Base-by-base conservation (phyloP, 345 rosid genomes). In the Aethionema arabicum region DNA sequence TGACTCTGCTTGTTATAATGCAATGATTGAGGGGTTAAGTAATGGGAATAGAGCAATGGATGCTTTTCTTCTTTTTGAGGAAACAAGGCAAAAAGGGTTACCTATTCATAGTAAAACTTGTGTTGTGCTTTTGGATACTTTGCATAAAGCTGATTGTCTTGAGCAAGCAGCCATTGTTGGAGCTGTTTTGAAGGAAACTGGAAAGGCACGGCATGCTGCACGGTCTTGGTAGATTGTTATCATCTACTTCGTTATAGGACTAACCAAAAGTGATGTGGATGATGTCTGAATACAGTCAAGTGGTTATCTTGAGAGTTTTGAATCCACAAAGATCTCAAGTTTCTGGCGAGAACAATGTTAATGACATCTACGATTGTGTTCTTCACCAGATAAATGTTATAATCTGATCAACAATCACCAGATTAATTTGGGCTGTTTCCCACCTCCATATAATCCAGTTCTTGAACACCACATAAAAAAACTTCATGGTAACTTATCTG, bases 81-180 rank as follows among this genome's bases (percentile, higher is more conserved):
- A 93, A 74, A 78, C 90, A 43, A 84, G 96, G 49, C 27, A 60
- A 51, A 90, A 71, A 76, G 96, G 99, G 54, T 74, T 72, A 16
- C 73, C 55, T 15, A 83, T 93, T 47, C 79, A 87, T 75, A 73
- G 78, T 29, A 87, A 90, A 69, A 90, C 92, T 0, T 93, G 97
- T 63, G 78, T 93, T 67, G 77, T 81, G 57, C 96, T 93, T 58
- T 75, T 87, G 71, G 97, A 90, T 76, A 83, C 96, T 13, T 68
- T 90, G 69, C 95, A 85, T 46, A 90, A 83, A 77, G 95, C 83
- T 37, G 97, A 85, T 61, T 82, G 85, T 65, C 86, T 87, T 32
- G 99, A 93, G 83, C 91, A 90, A 75, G 97, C 99, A 67, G 91
- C 87, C 44, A 82, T 93, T 36, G 97, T 90, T 5, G 95, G 99